These are phyloP conservation scores for Sphaerulina populicola DNA, from an alignment of 2,329 filamentous ascomycete species.

Conservation along the genomic window DNA sequence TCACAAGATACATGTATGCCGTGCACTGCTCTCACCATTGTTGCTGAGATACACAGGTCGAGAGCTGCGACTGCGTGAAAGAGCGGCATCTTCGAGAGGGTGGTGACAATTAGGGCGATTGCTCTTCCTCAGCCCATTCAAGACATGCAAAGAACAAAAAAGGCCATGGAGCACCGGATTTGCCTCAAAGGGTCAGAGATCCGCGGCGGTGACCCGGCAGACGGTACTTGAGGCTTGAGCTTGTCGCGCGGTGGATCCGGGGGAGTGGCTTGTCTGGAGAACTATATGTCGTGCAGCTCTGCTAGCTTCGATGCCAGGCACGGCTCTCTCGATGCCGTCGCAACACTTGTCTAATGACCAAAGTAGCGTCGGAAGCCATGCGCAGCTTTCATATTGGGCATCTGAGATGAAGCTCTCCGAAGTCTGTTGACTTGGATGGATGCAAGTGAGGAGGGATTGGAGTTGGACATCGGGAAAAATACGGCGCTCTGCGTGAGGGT, in stretches of 20 bases:
- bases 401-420: neutral
- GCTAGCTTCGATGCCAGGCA: conserved; percentile 11
- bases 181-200: neutral
- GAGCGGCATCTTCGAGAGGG: neutral
- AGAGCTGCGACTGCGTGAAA: neutral
- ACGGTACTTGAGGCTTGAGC: conserved; percentile 12
- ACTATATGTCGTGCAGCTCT: conserved; percentile 13
- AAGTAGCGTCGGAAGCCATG: neutral
- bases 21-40: neutral
- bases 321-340: neutral
- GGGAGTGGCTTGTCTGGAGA: conserved; percentile 5
- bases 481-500: no score
- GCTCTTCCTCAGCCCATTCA: neutral
- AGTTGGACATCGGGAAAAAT: no score
- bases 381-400: neutral
- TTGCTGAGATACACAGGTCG: neutral
- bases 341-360: neutral
- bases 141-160: neutral
- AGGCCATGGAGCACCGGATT: neutral
- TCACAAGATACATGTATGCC: neutral
- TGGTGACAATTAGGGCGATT: neutral
- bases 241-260: conserved; percentile 11
- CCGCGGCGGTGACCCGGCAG: conserved; percentile 8
- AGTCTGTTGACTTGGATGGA: no score
- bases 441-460: no score